Percentiles rank a stretch among this genome's conserved stretches.
phyloP scores from a whole-genome alignment of 352 stramenopile genomes.

The Thraustochytrium sp. region DNA sequence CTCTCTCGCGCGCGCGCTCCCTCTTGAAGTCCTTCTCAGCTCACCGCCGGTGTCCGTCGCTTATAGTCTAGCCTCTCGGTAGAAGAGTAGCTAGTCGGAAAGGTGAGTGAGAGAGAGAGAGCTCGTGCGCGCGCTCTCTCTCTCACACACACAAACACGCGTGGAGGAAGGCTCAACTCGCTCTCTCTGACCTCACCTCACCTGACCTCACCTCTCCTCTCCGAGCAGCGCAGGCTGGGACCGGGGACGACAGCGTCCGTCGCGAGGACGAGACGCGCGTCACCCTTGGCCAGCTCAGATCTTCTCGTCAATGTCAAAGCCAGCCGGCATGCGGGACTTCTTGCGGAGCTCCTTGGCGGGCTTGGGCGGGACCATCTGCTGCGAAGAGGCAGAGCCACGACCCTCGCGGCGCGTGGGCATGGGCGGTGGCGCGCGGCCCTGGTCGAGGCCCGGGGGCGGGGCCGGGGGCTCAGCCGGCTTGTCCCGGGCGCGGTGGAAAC shows the following conservation, averaged over 20 bases:
- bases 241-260: background rate
- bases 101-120: too few species aligned
- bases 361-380: background rate
- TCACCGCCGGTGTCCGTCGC: too few species aligned
- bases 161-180: too few species aligned
- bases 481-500: background rate
- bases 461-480: background rate
- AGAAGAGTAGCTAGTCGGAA: too few species aligned
- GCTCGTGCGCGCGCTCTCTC: too few species aligned
- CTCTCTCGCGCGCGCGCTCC: too few species aligned
- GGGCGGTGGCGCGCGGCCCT: background rate
- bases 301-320: slow-evolving; percentile 39
- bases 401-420: slow-evolving; percentile 15
- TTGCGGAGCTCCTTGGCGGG: slow-evolving; percentile 22
- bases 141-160: too few species aligned
- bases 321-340: slow-evolving; percentile 12
- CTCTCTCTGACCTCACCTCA: too few species aligned
- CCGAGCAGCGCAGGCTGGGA: too few species aligned
- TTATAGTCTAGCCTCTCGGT: too few species aligned
- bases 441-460: background rate
- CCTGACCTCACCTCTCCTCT: too few species aligned
- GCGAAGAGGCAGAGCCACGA: background rate
- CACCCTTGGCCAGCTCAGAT: background rate
- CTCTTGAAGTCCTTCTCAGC: too few species aligned
- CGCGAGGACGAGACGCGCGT: background rate